These are phyloP conservation scores for Trichoderma afroharzianum DNA, from an alignment of 2,329 filamentous ascomycete species.

Conservation along the genomic window DNA sequence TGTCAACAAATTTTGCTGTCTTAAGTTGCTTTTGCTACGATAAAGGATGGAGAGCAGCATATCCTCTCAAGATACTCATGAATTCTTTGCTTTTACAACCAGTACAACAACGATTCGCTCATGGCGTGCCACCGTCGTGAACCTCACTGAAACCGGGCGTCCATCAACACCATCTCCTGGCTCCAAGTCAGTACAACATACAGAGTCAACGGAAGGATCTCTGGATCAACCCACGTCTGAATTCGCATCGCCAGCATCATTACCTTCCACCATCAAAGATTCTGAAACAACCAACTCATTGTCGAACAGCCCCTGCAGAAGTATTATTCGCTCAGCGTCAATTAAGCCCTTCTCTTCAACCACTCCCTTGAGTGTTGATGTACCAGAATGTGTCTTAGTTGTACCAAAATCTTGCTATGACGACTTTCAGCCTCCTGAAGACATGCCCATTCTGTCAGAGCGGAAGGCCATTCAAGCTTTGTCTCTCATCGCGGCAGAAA, in stretches of 20 bases:
- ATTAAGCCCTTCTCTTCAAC: neutral
- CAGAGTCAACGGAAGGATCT: neutral
- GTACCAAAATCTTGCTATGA: slow-evolving; percentile 31
- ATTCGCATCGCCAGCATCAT: neutral
- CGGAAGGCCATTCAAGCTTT: slow-evolving; percentile 10
- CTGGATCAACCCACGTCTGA: neutral
- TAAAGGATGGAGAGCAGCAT: neutral
- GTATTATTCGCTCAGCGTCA: neutral
- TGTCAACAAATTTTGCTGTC: neutral
- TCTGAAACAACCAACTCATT: neutral
- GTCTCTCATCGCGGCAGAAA: slow-evolving; percentile 15
- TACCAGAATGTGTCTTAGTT: slow-evolving; percentile 28
- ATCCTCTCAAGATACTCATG: neutral
- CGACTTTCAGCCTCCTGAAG: slow-evolving; percentile 28
- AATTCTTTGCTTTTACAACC: neutral
- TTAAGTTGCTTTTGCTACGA: neutral
- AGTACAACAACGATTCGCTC: neutral
- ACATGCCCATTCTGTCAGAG: slow-evolving; percentile 25
- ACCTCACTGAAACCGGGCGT: too few species aligned
- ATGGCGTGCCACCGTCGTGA: neutral
- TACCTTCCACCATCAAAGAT: neutral
- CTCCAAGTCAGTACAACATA: too few species aligned
- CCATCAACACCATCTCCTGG: neutral
- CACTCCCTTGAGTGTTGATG: slow-evolving; percentile 21
- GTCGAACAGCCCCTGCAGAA: neutral